Conservation (phyloP, 1,284 basidiomycete species). For the Melampsora abietis-canadensis region DNA sequence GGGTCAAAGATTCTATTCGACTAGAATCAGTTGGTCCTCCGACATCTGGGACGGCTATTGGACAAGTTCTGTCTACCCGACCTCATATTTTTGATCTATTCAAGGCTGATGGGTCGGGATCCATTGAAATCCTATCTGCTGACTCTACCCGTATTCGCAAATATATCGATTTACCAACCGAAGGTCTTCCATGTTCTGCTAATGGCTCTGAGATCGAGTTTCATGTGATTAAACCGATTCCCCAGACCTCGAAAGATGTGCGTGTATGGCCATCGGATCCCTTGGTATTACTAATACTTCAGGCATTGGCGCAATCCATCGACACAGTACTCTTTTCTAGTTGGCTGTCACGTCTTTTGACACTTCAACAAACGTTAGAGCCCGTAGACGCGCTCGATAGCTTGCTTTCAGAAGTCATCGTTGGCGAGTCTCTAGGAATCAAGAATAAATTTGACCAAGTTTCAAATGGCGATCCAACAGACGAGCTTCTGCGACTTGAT, state of each 20-base stretch:
- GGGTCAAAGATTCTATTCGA: slow-evolving; percentile 19
- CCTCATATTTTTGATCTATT: slow-evolving; percentile 66
- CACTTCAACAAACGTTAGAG: neutral
- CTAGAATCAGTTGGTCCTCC: slow-evolving; percentile 46
- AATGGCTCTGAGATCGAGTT: slow-evolving; percentile 34
- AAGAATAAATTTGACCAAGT: neutral
- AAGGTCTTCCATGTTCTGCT: slow-evolving; percentile 13
- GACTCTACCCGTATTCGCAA: slow-evolving; percentile 33
- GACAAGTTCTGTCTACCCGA: slow-evolving; percentile 65
- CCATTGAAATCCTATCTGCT: slow-evolving; percentile 33
- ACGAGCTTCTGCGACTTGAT: slow-evolving; percentile 26
- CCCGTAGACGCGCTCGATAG: slow-evolving; percentile 12
- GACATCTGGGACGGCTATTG: slow-evolving; percentile 60
- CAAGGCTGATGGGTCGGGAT: slow-evolving; percentile 38
- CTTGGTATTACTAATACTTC: slow-evolving; percentile 17
- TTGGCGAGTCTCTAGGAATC: slow-evolving; percentile 8
- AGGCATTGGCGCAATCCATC: slow-evolving; percentile 36
- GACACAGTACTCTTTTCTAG: slow-evolving; percentile 17
- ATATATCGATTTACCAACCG: slow-evolving; percentile 21
- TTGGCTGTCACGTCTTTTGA: slow-evolving; percentile 24
- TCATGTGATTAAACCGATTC: slow-evolving; percentile 4
- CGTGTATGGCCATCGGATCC: slow-evolving; percentile 30
- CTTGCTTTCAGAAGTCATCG: slow-evolving; percentile 20
- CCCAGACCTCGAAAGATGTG: slow-evolving; percentile 13
- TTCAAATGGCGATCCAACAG: neutral